Percentiles rank a stretch among this genome's conserved stretches.
Evolutionary conservation across 148 eudicot genomes (phyloP).

Genomic region (Diospyros lotus): DNA sequence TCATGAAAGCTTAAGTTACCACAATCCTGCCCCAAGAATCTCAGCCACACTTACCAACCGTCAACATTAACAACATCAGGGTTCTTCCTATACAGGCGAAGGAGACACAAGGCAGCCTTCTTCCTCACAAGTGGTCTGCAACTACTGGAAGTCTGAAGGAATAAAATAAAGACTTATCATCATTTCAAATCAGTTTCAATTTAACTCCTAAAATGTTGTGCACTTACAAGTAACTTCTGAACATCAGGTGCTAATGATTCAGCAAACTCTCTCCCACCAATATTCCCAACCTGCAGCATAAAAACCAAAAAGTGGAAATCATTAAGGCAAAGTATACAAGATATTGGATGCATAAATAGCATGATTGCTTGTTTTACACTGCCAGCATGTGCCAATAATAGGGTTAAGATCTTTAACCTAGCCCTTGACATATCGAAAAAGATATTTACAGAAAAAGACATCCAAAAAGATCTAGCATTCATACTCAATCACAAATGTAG

Average conservation of each 20-base stretch:
- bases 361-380: not conserved
- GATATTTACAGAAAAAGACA: no score
- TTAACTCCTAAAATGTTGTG: not conserved
- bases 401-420: not conserved
- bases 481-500: not conserved
- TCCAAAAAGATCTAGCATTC: not conserved
- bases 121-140: slow-evolving; percentile 97
- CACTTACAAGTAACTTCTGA: slow-evolving; percentile 87
- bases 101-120: slow-evolving; percentile 96
- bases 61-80: slow-evolving; percentile 92
- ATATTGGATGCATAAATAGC: not conserved
- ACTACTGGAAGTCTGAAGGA: slow-evolving; percentile 75
- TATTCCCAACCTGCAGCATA: slow-evolving; percentile 78
- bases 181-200: not conserved
- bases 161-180: slow-evolving; percentile 28
- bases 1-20: slow-evolving; percentile 5
- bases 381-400: not conserved
- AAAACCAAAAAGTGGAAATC: not conserved
- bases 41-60: slow-evolving; percentile 67
- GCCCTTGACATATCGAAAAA: not conserved
- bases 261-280: slow-evolving; percentile 95
- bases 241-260: slow-evolving; percentile 98
- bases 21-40: not conserved
- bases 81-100: slow-evolving; percentile 87
- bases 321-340: slow-evolving; percentile 5